Conservation (phyloP, 225 moss, liverwort and hornwort species). For the Bryoerythrophyllum caledonicum region DNA sequence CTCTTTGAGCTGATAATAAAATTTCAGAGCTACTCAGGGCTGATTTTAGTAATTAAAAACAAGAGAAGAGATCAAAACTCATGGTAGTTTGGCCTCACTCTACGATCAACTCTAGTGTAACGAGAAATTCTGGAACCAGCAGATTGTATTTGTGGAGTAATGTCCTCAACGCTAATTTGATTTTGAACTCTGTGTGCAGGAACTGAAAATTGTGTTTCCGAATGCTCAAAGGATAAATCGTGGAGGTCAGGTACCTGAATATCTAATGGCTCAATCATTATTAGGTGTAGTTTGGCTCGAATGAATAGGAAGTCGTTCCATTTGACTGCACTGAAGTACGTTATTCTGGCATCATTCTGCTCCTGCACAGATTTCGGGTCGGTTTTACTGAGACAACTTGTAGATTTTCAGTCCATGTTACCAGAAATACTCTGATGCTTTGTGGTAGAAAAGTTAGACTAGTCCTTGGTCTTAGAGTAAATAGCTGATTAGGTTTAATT, state of each 20-base stretch:
- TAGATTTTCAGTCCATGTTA: no score
- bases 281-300: neutral
- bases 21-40: no score
- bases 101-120: neutral
- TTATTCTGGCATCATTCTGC: no score
- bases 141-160: neutral
- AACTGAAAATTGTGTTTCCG: conserved; percentile 92
- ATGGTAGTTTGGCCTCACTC: no score
- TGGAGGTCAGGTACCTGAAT: conserved; percentile 90
- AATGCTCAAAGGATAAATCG: conserved; percentile 97
- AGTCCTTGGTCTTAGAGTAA: no score
- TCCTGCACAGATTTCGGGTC: no score
- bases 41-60: no score
- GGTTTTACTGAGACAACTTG: no score
- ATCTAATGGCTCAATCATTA: neutral
- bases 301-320: neutral
- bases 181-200: conserved; percentile 52
- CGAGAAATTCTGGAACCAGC: neutral
- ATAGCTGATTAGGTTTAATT: neutral
- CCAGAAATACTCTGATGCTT: no score
- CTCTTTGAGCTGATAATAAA: no score
- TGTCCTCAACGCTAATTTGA: conserved; percentile 1
- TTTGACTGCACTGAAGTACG: neutral
- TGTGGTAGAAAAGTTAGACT: no score
- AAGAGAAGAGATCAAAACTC: no score